Evolutionary conservation across 768 basidiomycete species (phyloP), one percentile per base, ranked within the genome.

Genomic region (Lenzites betulinus): DNA sequence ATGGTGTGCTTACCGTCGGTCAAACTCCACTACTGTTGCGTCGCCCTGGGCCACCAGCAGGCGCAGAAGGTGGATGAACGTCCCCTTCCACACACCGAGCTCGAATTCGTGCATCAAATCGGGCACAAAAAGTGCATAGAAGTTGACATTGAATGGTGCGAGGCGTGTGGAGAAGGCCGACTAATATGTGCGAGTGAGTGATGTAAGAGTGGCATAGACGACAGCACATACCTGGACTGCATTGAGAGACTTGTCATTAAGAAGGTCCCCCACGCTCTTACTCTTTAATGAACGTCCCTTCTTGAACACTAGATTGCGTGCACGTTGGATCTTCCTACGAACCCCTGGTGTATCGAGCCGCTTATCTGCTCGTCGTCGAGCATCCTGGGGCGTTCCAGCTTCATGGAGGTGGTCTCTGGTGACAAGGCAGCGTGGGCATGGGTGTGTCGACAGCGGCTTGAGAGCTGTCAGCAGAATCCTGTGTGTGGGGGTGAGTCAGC

Each of bases 381-480:
- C 33, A 23, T 59, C 58, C 1, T 25, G 20, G 6, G 42, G 33
- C 8, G 36, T 38, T 2, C 78, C 78, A 3, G 80, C 38, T 0
- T 52, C 49, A 30, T 68, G 57, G 2, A 81, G 51, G 0, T 71
- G 33, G 0, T 59, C 53, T 36, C 72, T 73, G 8, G 30, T 33
- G n/a, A 76, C 59, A 0, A 74, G 57, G 56, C 79, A 81, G 0
- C 73, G 66, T 0, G 77, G 77, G 58, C 79, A 80, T 8, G 74
- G 77, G 47, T 69, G 77, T 0, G 63, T 20, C 0, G 76, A 79
- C 8, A 74, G 70, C 41, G 76, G 71, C 7, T 75, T 70, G 2
- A 81, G 76, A 3, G 71, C 69, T 0, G 77, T 69, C 3, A 79
- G 48, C 1, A 79, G 68, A 9, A 78, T 66, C 53, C 77, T 78